Conservation (phyloP, 1,139 yeast species). For the Geotrichum siamense region DNA sequence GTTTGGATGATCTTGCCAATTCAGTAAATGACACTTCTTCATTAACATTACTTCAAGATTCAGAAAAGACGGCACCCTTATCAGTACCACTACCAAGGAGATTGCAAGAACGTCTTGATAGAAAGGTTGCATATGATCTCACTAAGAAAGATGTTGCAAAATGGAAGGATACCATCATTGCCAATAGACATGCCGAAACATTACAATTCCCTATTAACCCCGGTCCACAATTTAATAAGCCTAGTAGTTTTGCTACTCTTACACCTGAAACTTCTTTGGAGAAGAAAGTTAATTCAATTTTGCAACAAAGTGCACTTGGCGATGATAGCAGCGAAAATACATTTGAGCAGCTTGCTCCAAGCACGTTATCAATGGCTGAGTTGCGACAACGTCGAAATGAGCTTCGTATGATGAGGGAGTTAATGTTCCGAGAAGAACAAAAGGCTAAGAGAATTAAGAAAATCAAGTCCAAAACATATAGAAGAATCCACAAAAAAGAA, state of each 20-base stretch:
- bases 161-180: constrained; percentile 80
- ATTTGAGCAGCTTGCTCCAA: constrained; percentile 73
- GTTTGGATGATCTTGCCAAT: constrained; percentile 17
- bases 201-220: constrained; percentile 65
- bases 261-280: constrained; percentile 47
- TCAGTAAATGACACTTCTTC: constrained; percentile 20
- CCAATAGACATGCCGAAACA: constrained; percentile 78
- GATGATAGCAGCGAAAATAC: constrained; percentile 74
- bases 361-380: constrained; percentile 76
- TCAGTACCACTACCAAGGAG: constrained; percentile 80
- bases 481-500: constrained; percentile 81
- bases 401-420: constrained; percentile 84
- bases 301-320: constrained; percentile 56
- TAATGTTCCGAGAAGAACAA: constrained; percentile 91
- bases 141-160: constrained; percentile 78
- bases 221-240: constrained; percentile 36
- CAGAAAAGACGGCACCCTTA: constrained; percentile 29
- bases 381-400: constrained; percentile 71
- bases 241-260: constrained; percentile 49
- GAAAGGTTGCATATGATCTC: constrained; percentile 85
- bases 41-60: constrained; percentile 22
- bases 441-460: constrained; percentile 87
- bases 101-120: constrained; percentile 77
- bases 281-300: constrained; percentile 51
- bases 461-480: constrained; percentile 86